phyloP scores from a whole-genome alignment of 176 grass and related monocot genomes.

The Aegilops umbellulata region DNA sequence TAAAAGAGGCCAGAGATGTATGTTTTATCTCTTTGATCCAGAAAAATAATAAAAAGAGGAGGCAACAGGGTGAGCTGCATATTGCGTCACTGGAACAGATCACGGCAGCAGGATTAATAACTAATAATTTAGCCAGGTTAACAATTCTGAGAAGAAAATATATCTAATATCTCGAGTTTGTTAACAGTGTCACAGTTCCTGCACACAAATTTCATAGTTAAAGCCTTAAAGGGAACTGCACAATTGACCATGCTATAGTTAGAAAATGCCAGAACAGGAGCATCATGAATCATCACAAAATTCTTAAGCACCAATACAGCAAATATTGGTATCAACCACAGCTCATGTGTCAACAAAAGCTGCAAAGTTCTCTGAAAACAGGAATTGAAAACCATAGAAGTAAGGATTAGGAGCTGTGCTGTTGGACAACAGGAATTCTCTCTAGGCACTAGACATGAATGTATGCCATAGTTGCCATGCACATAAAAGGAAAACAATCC shows the following conservation, averaged over 20 bases:
- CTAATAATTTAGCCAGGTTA: neutral
- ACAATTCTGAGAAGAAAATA: neutral
- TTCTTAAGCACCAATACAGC: neutral
- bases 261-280: neutral
- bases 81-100: constrained; percentile 3
- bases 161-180: neutral
- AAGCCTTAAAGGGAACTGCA: neutral
- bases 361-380: neutral
- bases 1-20: neutral
- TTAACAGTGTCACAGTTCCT: neutral
- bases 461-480: neutral
- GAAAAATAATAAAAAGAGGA: neutral
- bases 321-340: neutral
- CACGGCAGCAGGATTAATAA: neutral
- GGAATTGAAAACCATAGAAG: neutral
- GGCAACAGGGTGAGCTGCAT: neutral
- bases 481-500: neutral
- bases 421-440: neutral
- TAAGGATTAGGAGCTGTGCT: neutral
- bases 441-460: neutral
- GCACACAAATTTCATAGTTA: neutral
- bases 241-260: neutral
- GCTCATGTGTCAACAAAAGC: neutral
- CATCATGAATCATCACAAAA: neutral
- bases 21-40: neutral